Percentiles rank a stretch among this genome's conserved stretches.
phyloP scores from a whole-genome alignment of 208 protist genomes.

The Crithidia expoeki region DNA sequence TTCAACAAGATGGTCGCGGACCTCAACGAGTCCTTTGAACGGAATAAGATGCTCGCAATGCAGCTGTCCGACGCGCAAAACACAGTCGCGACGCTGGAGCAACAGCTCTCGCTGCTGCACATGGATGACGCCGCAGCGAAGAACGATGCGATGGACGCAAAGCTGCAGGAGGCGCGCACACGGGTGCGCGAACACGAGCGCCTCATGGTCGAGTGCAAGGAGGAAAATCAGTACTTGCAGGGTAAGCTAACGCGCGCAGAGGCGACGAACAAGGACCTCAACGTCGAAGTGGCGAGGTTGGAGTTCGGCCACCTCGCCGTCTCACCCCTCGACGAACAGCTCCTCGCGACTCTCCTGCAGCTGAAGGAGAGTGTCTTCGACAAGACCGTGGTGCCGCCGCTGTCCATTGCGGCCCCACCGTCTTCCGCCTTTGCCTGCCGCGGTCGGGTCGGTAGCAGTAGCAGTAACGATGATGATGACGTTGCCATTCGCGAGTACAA shows the following conservation, averaged over 20 bases:
- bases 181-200: constrained; percentile 61
- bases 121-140: constrained; percentile 31
- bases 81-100: constrained; percentile 55
- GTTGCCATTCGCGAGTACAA: constrained; percentile 80
- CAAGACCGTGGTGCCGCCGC: constrained; percentile 62
- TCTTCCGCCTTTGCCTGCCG: not conserved
- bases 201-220: constrained; percentile 57
- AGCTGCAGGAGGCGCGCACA: constrained; percentile 48
- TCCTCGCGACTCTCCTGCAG: constrained; percentile 57
- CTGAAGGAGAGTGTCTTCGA: constrained; percentile 83
- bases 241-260: constrained; percentile 66
- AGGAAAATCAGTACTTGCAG: constrained; percentile 63
- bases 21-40: constrained; percentile 35
- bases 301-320: constrained; percentile 53
- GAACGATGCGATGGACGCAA: constrained; percentile 50
- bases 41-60: constrained; percentile 49
- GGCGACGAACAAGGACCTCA: constrained; percentile 58
- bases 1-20: constrained; percentile 54
- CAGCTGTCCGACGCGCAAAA: constrained; percentile 65
- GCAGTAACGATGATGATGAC: constrained; percentile 41
- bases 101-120: constrained; percentile 57
- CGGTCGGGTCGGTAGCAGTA: constrained; percentile 1
- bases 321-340: constrained; percentile 48
- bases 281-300: constrained; percentile 68
- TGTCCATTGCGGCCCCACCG: constrained; percentile 40